phyloP scores from a whole-genome alignment of 2,329 filamentous ascomycete species.

The Fusarium proliferatum region DNA sequence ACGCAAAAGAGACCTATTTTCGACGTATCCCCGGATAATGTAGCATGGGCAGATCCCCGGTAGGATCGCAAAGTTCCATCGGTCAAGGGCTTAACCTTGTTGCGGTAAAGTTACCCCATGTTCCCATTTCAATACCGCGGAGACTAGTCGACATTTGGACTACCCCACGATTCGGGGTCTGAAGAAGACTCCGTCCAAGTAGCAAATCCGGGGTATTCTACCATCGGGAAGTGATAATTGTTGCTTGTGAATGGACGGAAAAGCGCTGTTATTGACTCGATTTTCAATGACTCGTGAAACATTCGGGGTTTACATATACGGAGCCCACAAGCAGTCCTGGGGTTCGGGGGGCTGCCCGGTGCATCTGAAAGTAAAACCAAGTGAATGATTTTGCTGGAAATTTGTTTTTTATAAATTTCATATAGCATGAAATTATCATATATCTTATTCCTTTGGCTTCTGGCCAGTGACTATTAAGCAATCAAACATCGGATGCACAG shows the following conservation, averaged over 20 bases:
- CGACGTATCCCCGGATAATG: not conserved
- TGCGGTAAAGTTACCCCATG: not conserved
- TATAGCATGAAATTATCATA: rapidly evolving
- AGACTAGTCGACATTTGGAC: slow-evolving; percentile 14
- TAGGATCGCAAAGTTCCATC: not conserved
- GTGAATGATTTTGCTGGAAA: rapidly evolving
- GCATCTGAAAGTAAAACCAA: not conserved
- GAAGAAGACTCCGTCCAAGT: not conserved
- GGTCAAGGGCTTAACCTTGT: not conserved
- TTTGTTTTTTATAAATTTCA: rapidly evolving
- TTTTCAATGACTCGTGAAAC: not conserved
- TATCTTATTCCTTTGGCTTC: slow-evolving; percentile 30
- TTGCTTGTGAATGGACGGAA: rapidly evolving
- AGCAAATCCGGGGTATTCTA: not conserved
- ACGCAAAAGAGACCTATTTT: no score
- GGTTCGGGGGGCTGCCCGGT: no score
- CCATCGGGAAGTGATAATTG: rapidly evolving
- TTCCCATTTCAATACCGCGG: not conserved
- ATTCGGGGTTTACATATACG: not conserved
- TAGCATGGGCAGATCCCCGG: not conserved
- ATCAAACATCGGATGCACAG: slow-evolving; percentile 48
- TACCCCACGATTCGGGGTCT: not conserved
- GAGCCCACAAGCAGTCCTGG: not conserved
- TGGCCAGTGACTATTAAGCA: slow-evolving; percentile 46
- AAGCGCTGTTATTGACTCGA: rapidly evolving